Percentiles rank a stretch among this genome's conserved stretches.
phyloP scores from a whole-genome alignment of 768 basidiomycete genomes.

The Termitomyces sp. region DNA sequence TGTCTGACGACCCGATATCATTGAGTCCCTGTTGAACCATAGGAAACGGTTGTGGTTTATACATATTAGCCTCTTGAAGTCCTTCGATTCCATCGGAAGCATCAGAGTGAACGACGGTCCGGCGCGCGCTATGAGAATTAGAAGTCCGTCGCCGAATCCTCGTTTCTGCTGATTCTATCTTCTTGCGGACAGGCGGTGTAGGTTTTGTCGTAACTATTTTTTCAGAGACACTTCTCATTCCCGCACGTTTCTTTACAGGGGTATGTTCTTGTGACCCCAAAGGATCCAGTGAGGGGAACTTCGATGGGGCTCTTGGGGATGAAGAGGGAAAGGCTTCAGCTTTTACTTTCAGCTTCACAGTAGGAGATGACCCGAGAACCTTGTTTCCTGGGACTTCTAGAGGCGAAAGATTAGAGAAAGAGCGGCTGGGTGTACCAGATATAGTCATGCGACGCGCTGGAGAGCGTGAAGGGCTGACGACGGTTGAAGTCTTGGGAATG shows the following conservation, averaged over 20 bases:
- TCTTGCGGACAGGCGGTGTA: neutral
- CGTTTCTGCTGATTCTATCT: neutral
- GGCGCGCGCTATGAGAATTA: neutral
- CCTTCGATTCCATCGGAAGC: neutral
- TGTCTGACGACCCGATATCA: conserved; percentile 21
- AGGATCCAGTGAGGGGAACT: conserved; percentile 2
- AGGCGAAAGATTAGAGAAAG: neutral
- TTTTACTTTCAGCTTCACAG: conserved; percentile 12
- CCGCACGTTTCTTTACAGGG: neutral
- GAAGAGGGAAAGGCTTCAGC: conserved; percentile 20
- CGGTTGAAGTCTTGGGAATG: neutral
- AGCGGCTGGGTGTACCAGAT: conserved; percentile 2
- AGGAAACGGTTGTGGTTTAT: conserved; percentile 32
- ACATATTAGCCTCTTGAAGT: neutral
- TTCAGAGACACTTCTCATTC: conserved; percentile 5
- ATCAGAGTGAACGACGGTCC: conserved; percentile 1
- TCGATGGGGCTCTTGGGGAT: conserved; percentile 2
- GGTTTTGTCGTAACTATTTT: neutral
- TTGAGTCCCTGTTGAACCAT: conserved; percentile 41
- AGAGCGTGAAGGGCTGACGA: conserved; percentile 1
- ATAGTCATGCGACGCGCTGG: conserved; percentile 10
- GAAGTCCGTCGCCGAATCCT: neutral
- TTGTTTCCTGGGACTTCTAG: neutral
- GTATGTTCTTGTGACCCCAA: neutral
- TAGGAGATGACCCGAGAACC: neutral